phyloP scores from a whole-genome alignment of 73 alveolate species.

The Tetrahymena borealis region DNA sequence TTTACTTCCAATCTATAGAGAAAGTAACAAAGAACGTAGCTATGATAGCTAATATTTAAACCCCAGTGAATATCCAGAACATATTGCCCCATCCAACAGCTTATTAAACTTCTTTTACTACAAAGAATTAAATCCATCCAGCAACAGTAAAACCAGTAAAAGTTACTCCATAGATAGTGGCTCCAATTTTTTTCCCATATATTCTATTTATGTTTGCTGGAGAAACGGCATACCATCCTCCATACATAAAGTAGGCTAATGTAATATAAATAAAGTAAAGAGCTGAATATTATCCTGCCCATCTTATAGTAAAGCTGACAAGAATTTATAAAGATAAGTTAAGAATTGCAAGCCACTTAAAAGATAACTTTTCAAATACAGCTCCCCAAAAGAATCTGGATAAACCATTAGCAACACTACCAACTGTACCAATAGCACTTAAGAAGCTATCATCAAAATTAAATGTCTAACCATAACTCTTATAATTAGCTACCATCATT shows the following conservation, averaged over 20 bases:
- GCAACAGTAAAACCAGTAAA: constrained; percentile 43
- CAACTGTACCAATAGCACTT: constrained; percentile 26
- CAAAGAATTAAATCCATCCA: constrained; percentile 40
- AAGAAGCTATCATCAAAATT: background rate
- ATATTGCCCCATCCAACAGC: background rate
- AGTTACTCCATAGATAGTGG: constrained; percentile 45
- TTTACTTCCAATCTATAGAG: background rate
- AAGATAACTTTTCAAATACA: constrained; percentile 42
- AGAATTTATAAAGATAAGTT: constrained; percentile 30
- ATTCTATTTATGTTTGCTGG: constrained; percentile 36
- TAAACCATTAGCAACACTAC: constrained; percentile 26
- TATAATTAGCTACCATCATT: constrained; percentile 40
- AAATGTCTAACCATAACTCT: constrained; percentile 35
- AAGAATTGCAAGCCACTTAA: constrained; percentile 38
- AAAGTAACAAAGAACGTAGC: background rate
- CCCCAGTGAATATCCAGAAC: background rate
- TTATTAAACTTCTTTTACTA: constrained; percentile 7
- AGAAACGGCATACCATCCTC: constrained; percentile 50
- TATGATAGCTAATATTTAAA: background rate
- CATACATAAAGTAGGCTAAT: constrained; percentile 35
- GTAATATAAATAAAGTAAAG: constrained; percentile 37
- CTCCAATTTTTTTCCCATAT: constrained; percentile 36
- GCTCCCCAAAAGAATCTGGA: constrained; percentile 43
- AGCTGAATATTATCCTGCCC: constrained; percentile 2
- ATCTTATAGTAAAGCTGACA: constrained; percentile 37